These are phyloP conservation scores for Xerocomus potaroensis DNA, from an alignment of 768 basidiomycete species.

Conservation along the genomic window DNA sequence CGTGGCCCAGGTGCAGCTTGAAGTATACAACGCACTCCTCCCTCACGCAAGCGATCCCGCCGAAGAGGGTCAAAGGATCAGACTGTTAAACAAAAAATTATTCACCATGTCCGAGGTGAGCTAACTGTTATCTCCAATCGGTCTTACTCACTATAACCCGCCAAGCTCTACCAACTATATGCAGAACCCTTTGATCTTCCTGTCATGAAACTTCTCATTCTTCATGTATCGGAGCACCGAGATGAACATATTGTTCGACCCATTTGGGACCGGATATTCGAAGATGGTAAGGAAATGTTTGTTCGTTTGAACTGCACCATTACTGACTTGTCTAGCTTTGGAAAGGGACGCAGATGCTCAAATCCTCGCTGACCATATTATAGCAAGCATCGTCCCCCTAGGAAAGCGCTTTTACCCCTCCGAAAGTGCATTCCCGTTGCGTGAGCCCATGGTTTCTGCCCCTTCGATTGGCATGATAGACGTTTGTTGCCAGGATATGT, in stretches of 20 bases:
- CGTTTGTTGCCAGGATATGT: constrained; percentile 55
- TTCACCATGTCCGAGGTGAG: constrained; percentile 83
- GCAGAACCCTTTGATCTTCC: constrained; percentile 84
- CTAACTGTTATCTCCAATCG: constrained; percentile 1
- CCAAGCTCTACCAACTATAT: constrained; percentile 81
- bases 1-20: constrained; percentile 95
- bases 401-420: constrained; percentile 89
- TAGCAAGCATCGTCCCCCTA: constrained; percentile 61
- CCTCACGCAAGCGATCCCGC: constrained; percentile 59
- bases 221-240: constrained; percentile 90
- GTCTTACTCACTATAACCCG: constrained; percentile 9
- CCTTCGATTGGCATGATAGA: not conserved
- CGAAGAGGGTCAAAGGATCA: constrained; percentile 61
- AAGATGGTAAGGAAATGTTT: constrained; percentile 53
- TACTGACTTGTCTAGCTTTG: constrained; percentile 37
- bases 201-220: constrained; percentile 79
- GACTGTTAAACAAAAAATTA: constrained; percentile 52
- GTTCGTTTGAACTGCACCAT: not conserved
- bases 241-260: constrained; percentile 77
- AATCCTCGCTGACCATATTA: constrained; percentile 57
- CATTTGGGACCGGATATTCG: constrained; percentile 87
- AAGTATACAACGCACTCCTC: constrained; percentile 67
- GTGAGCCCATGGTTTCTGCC: constrained; percentile 41
- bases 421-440: constrained; percentile 82
- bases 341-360: constrained; percentile 53